Evolutionary conservation across 768 basidiomycete genomes (phyloP).

Genomic region (Dacryopinax spathularia): DNA sequence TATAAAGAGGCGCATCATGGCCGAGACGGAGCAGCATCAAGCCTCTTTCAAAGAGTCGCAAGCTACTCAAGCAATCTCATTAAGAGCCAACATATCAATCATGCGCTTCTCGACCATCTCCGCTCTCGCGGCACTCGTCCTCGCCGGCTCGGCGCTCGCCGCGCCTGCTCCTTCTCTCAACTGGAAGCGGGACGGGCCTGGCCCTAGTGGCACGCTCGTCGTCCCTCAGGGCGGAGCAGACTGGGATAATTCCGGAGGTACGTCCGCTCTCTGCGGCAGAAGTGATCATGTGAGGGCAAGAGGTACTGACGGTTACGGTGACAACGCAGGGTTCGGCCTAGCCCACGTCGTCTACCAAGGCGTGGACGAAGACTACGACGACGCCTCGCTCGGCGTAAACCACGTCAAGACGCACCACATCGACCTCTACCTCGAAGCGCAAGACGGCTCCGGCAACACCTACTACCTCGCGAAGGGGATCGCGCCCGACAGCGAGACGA

Average conservation of each 20-base stretch:
- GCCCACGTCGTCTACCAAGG: not conserved
- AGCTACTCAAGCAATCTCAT: too few relatives aligned
- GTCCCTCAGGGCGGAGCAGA: not conserved
- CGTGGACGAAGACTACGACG: not conserved
- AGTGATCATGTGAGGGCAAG: too few relatives aligned
- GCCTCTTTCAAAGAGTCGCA: too few relatives aligned
- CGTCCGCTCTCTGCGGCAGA: too few relatives aligned
- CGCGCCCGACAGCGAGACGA: not conserved
- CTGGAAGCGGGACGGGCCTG: not conserved
- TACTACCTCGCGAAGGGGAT: not conserved
- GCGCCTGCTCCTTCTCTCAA: too few relatives aligned
- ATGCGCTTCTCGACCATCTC: too few relatives aligned
- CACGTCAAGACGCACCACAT: conserved; percentile 1
- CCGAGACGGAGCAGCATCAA: too few relatives aligned
- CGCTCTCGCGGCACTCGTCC: not conserved
- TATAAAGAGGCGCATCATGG: too few relatives aligned
- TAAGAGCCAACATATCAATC: too few relatives aligned
- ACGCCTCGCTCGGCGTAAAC: not conserved
- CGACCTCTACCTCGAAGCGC: not conserved
- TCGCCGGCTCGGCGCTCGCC: not conserved
- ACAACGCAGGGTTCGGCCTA: not conserved
- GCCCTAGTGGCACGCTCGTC: not conserved
- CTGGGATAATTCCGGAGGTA: not conserved
- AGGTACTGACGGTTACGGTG: not conserved
- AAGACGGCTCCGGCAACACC: not conserved